Evolutionary conservation across 345 rosid species (phyloP).

Genomic region (Diplotaxis tenuifolia): DNA sequence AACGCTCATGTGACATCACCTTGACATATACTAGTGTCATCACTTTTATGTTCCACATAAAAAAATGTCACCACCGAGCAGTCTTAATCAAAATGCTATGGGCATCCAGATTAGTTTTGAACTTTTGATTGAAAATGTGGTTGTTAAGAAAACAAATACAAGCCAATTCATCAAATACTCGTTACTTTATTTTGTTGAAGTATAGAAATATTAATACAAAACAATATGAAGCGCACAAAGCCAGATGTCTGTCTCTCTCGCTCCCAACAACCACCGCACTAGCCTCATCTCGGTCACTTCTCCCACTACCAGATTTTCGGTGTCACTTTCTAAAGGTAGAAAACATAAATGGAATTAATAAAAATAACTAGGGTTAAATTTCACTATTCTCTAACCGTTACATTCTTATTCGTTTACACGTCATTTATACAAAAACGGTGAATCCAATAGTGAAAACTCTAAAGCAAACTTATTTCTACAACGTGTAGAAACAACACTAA

Average conservation of each 20-base stretch:
- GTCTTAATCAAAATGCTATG: background rate
- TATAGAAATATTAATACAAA: background rate
- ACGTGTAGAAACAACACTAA: background rate
- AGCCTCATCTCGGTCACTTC: constrained; percentile 7
- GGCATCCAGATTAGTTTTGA: background rate
- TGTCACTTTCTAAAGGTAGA: background rate
- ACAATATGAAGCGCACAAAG: constrained; percentile 1
- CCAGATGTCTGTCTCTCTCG: constrained; percentile 27
- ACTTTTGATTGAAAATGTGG: background rate
- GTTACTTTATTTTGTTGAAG: background rate
- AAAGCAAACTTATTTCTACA: background rate
- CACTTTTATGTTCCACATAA: background rate
- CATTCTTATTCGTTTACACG: background rate
- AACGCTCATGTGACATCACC: background rate
- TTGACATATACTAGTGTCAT: background rate
- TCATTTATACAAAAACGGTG: background rate
- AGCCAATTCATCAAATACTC: background rate
- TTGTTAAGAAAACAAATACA: background rate
- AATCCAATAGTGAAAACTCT: background rate
- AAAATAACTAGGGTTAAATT: background rate
- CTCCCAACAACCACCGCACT: constrained; percentile 39
- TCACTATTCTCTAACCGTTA: background rate
- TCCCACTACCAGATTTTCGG: constrained; percentile 29
- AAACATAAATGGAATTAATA: background rate
- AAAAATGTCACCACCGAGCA: background rate